Percentiles rank a stretch among this genome's conserved stretches.
These are phyloP conservation scores for Echeveria elegans DNA, from an alignment of 164 flowering plant genomes.

Conservation along the genomic window DNA sequence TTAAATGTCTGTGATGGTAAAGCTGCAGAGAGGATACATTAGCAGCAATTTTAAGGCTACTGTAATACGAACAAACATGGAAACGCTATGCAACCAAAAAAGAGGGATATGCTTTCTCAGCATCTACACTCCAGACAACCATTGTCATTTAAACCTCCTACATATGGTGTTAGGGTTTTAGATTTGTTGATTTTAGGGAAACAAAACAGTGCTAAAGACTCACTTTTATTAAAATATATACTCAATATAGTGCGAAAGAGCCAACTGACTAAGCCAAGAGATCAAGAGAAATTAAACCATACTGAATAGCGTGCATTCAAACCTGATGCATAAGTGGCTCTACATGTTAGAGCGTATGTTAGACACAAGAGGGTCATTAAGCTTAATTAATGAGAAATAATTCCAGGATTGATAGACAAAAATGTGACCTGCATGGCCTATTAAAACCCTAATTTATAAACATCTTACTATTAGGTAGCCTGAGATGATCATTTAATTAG, in stretches of 20 bases:
- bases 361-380: conserved; percentile 1
- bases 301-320: no score
- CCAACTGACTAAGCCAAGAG: no score
- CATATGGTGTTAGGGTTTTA: neutral
- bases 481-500: neutral
- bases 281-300: no score
- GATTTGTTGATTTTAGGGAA: neutral
- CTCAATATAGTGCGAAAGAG: no score
- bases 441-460: neutral
- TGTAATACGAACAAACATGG: no score
- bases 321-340: neutral
- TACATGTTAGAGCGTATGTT: neutral
- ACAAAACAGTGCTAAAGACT: neutral
- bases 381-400: neutral
- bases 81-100: neutral
- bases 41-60: no score
- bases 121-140: neutral
- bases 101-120: neutral
- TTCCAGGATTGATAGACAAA: neutral
- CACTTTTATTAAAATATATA: no score
- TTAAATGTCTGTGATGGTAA: no score
- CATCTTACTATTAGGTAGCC: neutral
- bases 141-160: neutral
- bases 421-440: conserved; percentile 5
- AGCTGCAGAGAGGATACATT: no score